These are phyloP conservation scores for Aureobasidium melanogenum DNA, from an alignment of 2,329 filamentous ascomycete genomes.

Conservation along the genomic window DNA sequence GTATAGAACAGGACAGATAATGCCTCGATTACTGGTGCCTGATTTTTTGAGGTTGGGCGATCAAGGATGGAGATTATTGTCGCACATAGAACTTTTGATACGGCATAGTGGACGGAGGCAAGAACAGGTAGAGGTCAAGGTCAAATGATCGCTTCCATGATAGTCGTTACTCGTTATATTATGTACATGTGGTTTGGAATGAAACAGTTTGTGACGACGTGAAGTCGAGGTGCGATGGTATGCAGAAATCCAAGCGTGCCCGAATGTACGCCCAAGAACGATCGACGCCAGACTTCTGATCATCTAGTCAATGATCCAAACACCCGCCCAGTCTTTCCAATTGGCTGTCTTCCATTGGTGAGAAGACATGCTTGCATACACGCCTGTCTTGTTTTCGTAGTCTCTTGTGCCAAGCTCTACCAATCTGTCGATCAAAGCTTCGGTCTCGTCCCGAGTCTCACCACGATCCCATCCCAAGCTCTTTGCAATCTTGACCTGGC, in stretches of 20 bases:
- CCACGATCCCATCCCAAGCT: conserved; percentile 31
- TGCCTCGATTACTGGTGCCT: background rate
- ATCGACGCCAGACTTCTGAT: background rate
- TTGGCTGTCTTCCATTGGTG: conserved; percentile 14
- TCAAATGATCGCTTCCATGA: background rate
- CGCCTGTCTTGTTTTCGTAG: conserved; percentile 23
- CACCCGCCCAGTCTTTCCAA: conserved; percentile 16
- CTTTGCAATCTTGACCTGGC: conserved; percentile 29
- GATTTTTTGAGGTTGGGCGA: background rate
- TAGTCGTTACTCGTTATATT: background rate
- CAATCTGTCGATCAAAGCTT: conserved; percentile 31
- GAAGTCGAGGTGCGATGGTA: background rate
- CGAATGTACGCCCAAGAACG: background rate
- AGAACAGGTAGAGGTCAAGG: no score
- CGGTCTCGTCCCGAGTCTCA: conserved; percentile 27
- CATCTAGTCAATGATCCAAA: conserved; percentile 15
- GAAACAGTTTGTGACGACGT: background rate
- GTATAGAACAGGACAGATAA: background rate
- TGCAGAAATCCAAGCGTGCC: background rate
- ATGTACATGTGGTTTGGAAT: background rate
- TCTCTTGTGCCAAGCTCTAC: conserved; percentile 30
- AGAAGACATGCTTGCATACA: conserved; percentile 11
- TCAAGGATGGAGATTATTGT: no score
- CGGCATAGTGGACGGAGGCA: background rate
- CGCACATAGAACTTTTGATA: no score